Conservation (phyloP, 148 eudicot genomes). For the Nepenthes mirabilis region DNA sequence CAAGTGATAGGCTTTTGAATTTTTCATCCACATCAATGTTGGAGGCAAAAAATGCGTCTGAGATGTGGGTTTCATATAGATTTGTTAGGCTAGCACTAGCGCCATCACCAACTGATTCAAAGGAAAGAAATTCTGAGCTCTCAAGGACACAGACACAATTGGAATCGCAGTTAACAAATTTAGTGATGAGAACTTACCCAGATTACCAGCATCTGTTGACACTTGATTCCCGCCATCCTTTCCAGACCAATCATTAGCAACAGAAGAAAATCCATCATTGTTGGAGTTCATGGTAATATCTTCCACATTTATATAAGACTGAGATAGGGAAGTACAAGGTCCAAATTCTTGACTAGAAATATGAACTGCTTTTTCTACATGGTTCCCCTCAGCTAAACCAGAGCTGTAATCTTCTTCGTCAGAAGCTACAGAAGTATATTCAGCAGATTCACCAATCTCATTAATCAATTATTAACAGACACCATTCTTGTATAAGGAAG, state of each 20-base stretch:
- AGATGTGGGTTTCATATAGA: constrained; percentile 2
- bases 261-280: constrained; percentile 6
- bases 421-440: not conserved
- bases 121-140: no score
- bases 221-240: constrained; percentile 2
- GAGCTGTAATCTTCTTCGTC: constrained; percentile 5
- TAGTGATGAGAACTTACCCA: no score
- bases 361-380: not conserved
- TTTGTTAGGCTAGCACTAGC: not conserved
- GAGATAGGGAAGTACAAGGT: not conserved
- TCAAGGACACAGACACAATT: no score
- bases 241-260: constrained; percentile 1
- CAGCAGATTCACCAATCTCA: constrained; percentile 6
- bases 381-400: constrained; percentile 4
- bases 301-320: constrained; percentile 5
- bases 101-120: no score
- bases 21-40: constrained; percentile 19
- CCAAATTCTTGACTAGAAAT: not conserved
- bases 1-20: constrained; percentile 20
- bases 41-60: constrained; percentile 4
- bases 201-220: not conserved
- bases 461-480: constrained; percentile 4
- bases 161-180: no score
- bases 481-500: not conserved
- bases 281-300: constrained; percentile 3